Percentiles rank a stretch among this genome's conserved stretches.
phyloP scores from a whole-genome alignment of 2,329 filamentous ascomycete genomes.

The Pseudogymnoascus sp. region DNA sequence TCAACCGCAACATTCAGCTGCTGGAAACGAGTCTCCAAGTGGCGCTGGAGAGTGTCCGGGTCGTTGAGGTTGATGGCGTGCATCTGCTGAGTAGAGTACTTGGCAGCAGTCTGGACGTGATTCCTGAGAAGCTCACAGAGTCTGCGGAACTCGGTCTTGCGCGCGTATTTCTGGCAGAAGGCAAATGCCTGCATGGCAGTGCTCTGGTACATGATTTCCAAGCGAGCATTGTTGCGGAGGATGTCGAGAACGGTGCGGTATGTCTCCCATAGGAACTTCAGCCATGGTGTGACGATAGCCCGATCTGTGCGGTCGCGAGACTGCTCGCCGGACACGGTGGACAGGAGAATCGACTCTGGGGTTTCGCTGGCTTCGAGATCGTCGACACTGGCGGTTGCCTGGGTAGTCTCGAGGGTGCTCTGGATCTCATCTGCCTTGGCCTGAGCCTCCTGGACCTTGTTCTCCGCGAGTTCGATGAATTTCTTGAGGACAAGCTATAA shows the following conservation, averaged over 20 bases:
- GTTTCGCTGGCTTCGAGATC: conserved; percentile 97
- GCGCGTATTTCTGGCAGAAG: conserved; percentile 95
- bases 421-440: conserved; percentile 94
- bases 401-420: conserved; percentile 69
- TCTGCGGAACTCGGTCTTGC: conserved; percentile 98
- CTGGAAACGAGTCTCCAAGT: conserved; percentile 96
- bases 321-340: conserved; percentile 96
- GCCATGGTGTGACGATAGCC: conserved; percentile 96
- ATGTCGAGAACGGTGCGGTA: conserved; percentile 98
- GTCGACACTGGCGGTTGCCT: conserved; percentile 68
- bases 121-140: conserved; percentile 97
- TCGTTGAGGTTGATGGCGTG: conserved; percentile 98
- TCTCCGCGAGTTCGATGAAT: conserved; percentile 94
- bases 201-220: conserved; percentile 97
- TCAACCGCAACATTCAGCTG: conserved; percentile 97
- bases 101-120: conserved; percentile 97
- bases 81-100: conserved; percentile 91
- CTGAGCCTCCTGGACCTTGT: conserved; percentile 93
- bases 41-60: conserved; percentile 91
- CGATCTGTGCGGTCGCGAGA: conserved; percentile 95
- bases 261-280: conserved; percentile 99
- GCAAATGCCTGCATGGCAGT: conserved; percentile 97
- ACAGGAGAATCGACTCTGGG: conserved; percentile 93
- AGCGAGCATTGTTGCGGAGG: conserved; percentile 94
- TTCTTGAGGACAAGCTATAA: conserved; percentile 79